phyloP scores from a whole-genome alignment of 1,284 basidiomycete genomes.

The Rhodotorula sp. region DNA sequence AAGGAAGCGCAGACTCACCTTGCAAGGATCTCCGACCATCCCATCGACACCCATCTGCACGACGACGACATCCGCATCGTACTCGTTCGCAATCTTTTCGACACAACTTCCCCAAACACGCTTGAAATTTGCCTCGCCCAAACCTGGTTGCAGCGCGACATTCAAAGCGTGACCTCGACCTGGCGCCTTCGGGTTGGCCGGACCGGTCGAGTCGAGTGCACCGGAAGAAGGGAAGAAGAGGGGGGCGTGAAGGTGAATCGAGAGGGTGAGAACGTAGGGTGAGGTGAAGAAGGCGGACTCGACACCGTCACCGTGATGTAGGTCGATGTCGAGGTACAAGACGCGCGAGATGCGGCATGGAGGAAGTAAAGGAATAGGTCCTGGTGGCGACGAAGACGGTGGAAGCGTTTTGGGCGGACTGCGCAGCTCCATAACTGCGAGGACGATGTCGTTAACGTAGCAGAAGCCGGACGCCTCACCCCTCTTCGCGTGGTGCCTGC shows the following conservation, averaged over 20 bases:
- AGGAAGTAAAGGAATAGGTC: neutral
- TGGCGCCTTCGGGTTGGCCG: slow-evolving; percentile 53
- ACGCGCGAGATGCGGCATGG: slow-evolving; percentile 59
- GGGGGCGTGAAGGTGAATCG: slow-evolving; percentile 74
- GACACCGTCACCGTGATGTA: slow-evolving; percentile 88
- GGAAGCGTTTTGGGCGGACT: slow-evolving; percentile 46
- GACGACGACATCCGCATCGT: slow-evolving; percentile 72
- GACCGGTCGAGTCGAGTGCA: slow-evolving; percentile 27
- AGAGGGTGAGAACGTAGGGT: slow-evolving; percentile 71
- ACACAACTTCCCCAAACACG: slow-evolving; percentile 62
- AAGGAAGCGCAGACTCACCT: slow-evolving; percentile 43
- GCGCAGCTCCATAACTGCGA: slow-evolving; percentile 61
- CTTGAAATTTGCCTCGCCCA: slow-evolving; percentile 57
- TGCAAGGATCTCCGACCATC: slow-evolving; percentile 75
- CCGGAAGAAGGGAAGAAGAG: slow-evolving; percentile 71
- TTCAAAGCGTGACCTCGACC: slow-evolving; percentile 71
- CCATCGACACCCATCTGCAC: slow-evolving; percentile 85
- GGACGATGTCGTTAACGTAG: slow-evolving; percentile 84
- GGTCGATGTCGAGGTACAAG: slow-evolving; percentile 86
- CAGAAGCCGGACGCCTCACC: slow-evolving; percentile 80
- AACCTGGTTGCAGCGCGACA: slow-evolving; percentile 67
- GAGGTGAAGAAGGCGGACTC: slow-evolving; percentile 65
- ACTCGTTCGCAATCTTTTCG: slow-evolving; percentile 62
- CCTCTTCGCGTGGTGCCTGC: slow-evolving; percentile 70
- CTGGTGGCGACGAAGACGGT: slow-evolving; percentile 18